These are phyloP conservation scores for Ascoidea rubescens DNA, from an alignment of 805 yeast genomes.

Conservation along the genomic window DNA sequence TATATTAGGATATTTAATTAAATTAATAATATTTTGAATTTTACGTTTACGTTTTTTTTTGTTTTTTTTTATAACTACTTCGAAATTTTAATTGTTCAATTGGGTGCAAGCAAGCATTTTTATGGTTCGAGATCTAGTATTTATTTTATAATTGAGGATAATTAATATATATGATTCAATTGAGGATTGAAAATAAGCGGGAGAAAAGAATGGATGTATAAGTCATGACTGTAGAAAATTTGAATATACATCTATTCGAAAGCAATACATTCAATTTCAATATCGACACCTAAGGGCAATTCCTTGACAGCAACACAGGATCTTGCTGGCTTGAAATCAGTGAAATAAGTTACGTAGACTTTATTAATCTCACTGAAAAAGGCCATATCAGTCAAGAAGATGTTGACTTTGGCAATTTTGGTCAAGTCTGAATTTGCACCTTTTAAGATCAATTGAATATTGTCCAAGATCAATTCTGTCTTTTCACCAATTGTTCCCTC, in stretches of 20 bases:
- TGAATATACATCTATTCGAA: constrained; percentile 15
- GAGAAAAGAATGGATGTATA: too few species aligned
- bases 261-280: constrained; percentile 91
- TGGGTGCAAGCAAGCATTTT: too few species aligned
- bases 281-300: constrained; percentile 75
- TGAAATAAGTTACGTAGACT: constrained; percentile 70
- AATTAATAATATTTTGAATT: too few species aligned
- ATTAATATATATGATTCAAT: too few species aligned
- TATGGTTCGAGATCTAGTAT: too few species aligned
- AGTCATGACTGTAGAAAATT: too few species aligned
- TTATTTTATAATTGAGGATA: too few species aligned
- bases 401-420: constrained; percentile 73
- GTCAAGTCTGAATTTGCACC: constrained; percentile 78
- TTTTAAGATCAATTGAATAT: constrained; percentile 57
- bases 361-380: constrained; percentile 76
- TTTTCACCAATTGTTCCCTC: constrained; percentile 66
- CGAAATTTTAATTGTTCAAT: too few species aligned
- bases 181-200: too few species aligned
- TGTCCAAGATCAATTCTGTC: constrained; percentile 61
- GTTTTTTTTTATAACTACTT: too few species aligned
- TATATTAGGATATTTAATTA: too few species aligned
- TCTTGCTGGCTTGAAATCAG: constrained; percentile 83
- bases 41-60: too few species aligned
- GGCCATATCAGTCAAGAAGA: constrained; percentile 84
- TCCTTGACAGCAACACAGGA: constrained; percentile 92